phyloP scores from a whole-genome alignment of 1,284 basidiomycete genomes.

The Somion occarium region DNA sequence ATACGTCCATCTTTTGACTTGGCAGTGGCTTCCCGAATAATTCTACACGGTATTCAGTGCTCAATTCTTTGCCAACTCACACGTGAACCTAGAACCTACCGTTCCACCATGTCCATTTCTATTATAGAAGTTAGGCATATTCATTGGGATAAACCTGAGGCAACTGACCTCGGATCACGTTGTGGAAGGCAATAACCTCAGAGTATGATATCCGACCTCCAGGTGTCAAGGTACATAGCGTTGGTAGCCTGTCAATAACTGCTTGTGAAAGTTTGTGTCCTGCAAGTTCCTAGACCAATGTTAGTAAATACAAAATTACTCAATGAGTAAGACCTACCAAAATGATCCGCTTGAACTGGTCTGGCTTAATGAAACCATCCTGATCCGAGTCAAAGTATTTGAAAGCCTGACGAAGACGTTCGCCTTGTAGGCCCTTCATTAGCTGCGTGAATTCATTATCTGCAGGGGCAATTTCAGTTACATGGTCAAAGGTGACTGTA shows the following conservation, averaged over 20 bases:
- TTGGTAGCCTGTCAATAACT: constrained; percentile 86
- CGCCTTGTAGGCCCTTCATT: constrained; percentile 96
- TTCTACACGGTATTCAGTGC: constrained; percentile 48
- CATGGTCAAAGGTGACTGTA: constrained; percentile 9
- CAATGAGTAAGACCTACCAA: constrained; percentile 48
- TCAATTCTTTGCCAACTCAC: too few species aligned
- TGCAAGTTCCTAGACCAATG: constrained; percentile 70
- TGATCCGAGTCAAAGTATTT: constrained; percentile 83
- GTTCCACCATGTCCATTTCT: constrained; percentile 96
- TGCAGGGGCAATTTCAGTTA: constrained; percentile 25
- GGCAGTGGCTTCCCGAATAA: constrained; percentile 82
- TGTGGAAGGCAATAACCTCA: constrained; percentile 93
- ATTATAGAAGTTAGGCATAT: constrained; percentile 12
- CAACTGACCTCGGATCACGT: constrained; percentile 75
- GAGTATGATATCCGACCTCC: constrained; percentile 91
- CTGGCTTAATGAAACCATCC: constrained; percentile 88
- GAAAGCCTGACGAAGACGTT: constrained; percentile 91
- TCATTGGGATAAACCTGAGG: constrained; percentile 11
- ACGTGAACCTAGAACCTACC: constrained; percentile 43
- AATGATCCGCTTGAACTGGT: constrained; percentile 92
- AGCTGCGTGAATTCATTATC: constrained; percentile 94
- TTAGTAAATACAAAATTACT: not conserved
- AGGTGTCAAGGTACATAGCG: constrained; percentile 80
- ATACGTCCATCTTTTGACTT: constrained; percentile 92
- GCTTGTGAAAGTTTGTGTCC: constrained; percentile 93